phyloP scores from a whole-genome alignment of 768 basidiomycete species.

The Pleurotus tuoliensis region DNA sequence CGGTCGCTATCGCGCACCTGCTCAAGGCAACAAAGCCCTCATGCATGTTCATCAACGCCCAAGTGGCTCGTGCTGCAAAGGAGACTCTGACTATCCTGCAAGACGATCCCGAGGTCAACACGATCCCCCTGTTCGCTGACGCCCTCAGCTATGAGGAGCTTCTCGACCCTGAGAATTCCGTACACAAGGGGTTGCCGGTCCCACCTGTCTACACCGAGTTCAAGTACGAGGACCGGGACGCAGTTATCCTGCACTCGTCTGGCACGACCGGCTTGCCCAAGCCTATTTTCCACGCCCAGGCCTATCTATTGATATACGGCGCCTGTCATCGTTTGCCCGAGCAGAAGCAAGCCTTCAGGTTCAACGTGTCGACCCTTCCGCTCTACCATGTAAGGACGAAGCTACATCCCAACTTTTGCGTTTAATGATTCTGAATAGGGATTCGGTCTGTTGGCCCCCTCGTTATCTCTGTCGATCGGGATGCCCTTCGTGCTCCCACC shows the following conservation, averaged over 20 bases:
- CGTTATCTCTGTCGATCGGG: constrained; percentile 31
- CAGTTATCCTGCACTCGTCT: constrained; percentile 45
- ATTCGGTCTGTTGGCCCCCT: constrained; percentile 33
- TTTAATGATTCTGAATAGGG: constrained; percentile 19
- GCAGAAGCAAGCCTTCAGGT: constrained; percentile 22
- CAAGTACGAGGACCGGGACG: constrained; percentile 28
- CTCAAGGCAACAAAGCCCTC: constrained; percentile 26
- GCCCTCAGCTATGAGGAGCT: constrained; percentile 26
- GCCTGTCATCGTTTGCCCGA: constrained; percentile 31
- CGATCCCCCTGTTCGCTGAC: constrained; percentile 19
- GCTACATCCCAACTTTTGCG: background rate
- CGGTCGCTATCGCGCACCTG: constrained; percentile 31
- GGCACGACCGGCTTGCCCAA: constrained; percentile 51
- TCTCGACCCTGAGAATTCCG: constrained; percentile 14
- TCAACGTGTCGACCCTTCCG: constrained; percentile 33
- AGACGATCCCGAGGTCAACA: background rate
- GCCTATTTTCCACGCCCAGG: constrained; percentile 33
- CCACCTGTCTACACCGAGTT: constrained; percentile 22
- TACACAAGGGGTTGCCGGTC: constrained; percentile 13
- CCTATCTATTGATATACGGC: constrained; percentile 29
- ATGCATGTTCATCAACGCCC: constrained; percentile 25
- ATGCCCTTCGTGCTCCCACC: constrained; percentile 34
- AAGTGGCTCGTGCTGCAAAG: constrained; percentile 25
- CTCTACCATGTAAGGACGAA: constrained; percentile 30
- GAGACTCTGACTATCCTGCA: constrained; percentile 23